Conservation (phyloP, 1,284 basidiomycete genomes). For the Tetrapyrgos nigripes region DNA sequence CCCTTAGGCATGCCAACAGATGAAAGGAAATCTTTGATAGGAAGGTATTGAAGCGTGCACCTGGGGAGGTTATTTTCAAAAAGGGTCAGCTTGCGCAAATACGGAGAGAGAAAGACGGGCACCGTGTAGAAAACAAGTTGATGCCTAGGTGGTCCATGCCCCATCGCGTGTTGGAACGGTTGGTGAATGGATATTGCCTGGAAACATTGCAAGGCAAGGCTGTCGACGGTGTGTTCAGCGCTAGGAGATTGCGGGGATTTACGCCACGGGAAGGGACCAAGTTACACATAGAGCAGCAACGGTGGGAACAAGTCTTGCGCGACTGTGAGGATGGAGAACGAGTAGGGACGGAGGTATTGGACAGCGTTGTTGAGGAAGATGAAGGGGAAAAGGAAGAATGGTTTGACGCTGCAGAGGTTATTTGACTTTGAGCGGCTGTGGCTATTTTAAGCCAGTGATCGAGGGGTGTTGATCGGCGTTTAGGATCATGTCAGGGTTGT, state of each 20-base stretch:
- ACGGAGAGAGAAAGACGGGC: too few species aligned
- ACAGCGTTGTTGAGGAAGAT: too few species aligned
- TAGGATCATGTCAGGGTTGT: too few species aligned
- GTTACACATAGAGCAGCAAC: too few species aligned
- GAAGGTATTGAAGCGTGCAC: not conserved
- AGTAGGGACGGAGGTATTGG: too few species aligned
- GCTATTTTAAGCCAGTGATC: too few species aligned
- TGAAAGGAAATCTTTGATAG: slow-evolving; percentile 15
- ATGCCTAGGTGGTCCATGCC: not conserved
- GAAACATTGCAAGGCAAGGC: not conserved
- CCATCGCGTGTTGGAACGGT: not conserved
- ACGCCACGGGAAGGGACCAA: not conserved
- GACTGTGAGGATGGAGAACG: too few species aligned
- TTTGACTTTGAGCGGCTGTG: too few species aligned
- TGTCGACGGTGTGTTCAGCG: not conserved
- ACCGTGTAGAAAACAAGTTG: not conserved
- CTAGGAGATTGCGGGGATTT: not conserved
- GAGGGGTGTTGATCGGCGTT: too few species aligned
- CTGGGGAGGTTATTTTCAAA: not conserved
- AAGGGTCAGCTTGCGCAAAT: not conserved
- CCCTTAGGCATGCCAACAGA: slow-evolving; percentile 20
- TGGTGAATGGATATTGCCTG: not conserved
- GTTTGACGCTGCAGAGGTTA: too few species aligned
- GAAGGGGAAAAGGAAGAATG: too few species aligned
- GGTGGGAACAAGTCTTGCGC: too few species aligned